Evolutionary conservation across 1,139 yeast genomes (phyloP).

Genomic region (Lodderomyces margitis): DNA sequence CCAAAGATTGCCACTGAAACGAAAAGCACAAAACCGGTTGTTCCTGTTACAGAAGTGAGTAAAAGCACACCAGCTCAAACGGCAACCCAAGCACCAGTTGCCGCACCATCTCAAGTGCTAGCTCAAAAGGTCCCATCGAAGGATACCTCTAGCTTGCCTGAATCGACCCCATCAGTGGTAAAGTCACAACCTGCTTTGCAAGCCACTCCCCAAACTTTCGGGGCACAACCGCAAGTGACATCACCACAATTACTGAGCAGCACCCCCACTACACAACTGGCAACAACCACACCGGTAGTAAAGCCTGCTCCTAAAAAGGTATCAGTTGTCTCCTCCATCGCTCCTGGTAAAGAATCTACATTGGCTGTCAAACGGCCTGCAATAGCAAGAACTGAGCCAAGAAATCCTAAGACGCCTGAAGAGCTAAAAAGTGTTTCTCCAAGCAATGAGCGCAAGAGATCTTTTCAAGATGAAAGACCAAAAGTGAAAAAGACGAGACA

Average conservation of each 20-base stretch:
- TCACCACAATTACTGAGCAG: neutral
- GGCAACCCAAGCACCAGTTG: neutral
- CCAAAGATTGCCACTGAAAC: too few relatives aligned
- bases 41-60: too few relatives aligned
- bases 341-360: conserved; percentile 26
- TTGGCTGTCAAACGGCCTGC: conserved; percentile 33
- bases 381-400: conserved; percentile 14
- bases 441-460: conserved; percentile 4
- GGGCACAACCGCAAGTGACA: too few relatives aligned
- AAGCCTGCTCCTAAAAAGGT: conserved; percentile 5
- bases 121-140: too few relatives aligned
- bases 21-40: too few relatives aligned
- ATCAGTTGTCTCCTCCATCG: neutral
- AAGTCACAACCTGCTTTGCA: too few relatives aligned
- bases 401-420: conserved; percentile 7
- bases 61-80: neutral
- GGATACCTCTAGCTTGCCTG: too few relatives aligned
- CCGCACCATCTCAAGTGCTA: conserved; percentile 23
- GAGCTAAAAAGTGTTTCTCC: neutral
- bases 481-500: conserved; percentile 6
- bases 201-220: too few relatives aligned
- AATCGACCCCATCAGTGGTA: too few relatives aligned
- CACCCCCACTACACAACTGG: neutral
- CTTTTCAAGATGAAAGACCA: conserved; percentile 5
- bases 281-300: neutral